Conservation (phyloP, 768 basidiomycete species). For the Xanthoconium purpureum region DNA sequence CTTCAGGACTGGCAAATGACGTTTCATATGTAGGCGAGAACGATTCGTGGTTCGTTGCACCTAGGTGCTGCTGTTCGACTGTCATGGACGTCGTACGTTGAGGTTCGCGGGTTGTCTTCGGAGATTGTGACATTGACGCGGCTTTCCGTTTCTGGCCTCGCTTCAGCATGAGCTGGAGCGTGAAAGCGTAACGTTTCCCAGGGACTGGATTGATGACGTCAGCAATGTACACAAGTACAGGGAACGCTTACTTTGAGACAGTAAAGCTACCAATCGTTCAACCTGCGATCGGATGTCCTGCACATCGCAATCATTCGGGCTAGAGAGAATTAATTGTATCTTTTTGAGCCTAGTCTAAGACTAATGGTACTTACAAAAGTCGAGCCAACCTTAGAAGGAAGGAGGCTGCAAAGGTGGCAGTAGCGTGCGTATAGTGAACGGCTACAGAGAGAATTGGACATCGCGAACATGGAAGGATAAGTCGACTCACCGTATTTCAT, state of each 20-base stretch:
- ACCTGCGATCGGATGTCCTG: constrained; percentile 71
- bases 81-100: constrained; percentile 48
- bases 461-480: neutral
- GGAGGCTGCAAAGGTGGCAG: constrained; percentile 90
- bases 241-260: constrained; percentile 66
- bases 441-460: constrained; percentile 42
- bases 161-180: constrained; percentile 86
- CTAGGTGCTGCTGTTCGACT: constrained; percentile 41
- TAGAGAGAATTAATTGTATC: constrained; percentile 26
- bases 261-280: constrained; percentile 69
- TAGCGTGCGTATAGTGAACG: constrained; percentile 88
- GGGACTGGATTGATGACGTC: constrained; percentile 58
- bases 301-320: constrained; percentile 82
- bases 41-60: constrained; percentile 42
- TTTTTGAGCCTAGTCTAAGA: neutral
- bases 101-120: constrained; percentile 53
- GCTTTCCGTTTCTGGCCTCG: constrained; percentile 60
- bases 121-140: constrained; percentile 58
- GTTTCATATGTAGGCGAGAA: constrained; percentile 59
- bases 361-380: constrained; percentile 64
- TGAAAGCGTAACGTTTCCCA: constrained; percentile 88
- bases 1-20: constrained; percentile 34
- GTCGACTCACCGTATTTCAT: constrained; percentile 77
- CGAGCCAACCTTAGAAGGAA: constrained; percentile 84
- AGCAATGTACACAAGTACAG: constrained; percentile 1